These are phyloP conservation scores for Scytalidium sp. DNA, from an alignment of 2,329 filamentous ascomycete genomes.

Conservation along the genomic window DNA sequence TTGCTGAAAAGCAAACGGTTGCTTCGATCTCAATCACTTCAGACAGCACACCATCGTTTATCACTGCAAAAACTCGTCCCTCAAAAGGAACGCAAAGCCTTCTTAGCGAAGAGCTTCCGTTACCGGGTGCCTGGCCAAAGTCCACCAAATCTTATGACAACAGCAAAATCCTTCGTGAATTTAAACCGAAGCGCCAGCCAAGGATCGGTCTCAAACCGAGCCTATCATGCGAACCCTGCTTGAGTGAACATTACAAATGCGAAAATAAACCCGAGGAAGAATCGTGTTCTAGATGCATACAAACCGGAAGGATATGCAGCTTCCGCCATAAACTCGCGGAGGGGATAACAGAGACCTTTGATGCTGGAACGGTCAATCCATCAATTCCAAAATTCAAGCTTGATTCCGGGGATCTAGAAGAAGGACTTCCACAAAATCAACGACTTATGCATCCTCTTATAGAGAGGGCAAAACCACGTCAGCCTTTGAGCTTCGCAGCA, in stretches of 20 bases:
- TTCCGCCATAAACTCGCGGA: not conserved
- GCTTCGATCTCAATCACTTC: not conserved
- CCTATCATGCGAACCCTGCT: not conserved
- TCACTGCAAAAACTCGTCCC: not conserved
- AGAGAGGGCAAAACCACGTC: not conserved
- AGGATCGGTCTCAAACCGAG: not conserved
- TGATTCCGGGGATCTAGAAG: no score
- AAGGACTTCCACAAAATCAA: constrained; percentile 5
- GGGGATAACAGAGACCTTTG: not conserved
- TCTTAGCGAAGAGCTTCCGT: not conserved
- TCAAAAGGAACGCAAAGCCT: not conserved
- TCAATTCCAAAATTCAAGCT: no score
- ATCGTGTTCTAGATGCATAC: not conserved
- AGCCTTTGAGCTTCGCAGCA: constrained; percentile 5
- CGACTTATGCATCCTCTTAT: constrained; percentile 3
- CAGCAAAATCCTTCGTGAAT: not conserved
- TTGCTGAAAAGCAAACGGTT: not conserved
- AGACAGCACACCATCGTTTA: not conserved
- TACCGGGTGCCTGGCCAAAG: not conserved
- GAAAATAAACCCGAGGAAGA: not conserved
- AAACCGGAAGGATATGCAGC: not conserved
- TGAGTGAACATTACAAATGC: not conserved
- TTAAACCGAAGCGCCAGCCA: not conserved
- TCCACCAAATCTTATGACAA: not conserved
- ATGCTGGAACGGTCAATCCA: no score